Percentiles rank a stretch among this genome's conserved stretches.
These are phyloP conservation scores for Carex arenaria DNA, from an alignment of 202 grass and related monocot species.

Conservation along the genomic window DNA sequence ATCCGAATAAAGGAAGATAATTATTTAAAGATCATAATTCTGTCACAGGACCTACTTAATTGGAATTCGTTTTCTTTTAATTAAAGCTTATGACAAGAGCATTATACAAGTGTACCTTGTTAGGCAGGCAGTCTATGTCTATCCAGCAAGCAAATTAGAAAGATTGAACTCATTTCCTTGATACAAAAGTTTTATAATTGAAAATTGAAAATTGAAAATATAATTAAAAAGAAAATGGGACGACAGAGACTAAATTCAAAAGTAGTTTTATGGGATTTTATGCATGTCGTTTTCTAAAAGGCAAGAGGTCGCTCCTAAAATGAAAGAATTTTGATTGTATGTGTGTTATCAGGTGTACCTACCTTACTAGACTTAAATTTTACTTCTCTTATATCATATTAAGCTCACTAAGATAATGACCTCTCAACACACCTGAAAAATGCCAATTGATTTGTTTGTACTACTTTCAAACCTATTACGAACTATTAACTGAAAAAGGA, in stretches of 20 bases:
- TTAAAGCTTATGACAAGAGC: not conserved
- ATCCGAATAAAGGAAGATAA: not conserved
- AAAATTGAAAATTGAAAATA: not conserved
- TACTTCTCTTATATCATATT: slow-evolving; percentile 20
- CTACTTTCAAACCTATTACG: slow-evolving; percentile 13
- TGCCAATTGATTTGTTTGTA: slow-evolving; percentile 1
- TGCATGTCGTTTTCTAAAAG: slow-evolving; percentile 27
- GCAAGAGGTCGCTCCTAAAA: slow-evolving; percentile 25
- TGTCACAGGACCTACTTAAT: not conserved
- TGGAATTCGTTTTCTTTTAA: not conserved
- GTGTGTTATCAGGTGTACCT: slow-evolving; percentile 15
- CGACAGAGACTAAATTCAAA: not conserved
- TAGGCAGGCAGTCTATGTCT: slow-evolving; percentile 20
- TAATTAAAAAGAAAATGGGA: slow-evolving; percentile 9
- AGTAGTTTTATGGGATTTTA: slow-evolving; percentile 2
- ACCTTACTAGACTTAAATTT: slow-evolving; percentile 21
- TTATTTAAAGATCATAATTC: not conserved
- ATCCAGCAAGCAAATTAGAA: slow-evolving; percentile 16
- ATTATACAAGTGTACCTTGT: not conserved
- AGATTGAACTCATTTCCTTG: not conserved
- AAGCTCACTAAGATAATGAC: slow-evolving; percentile 10
- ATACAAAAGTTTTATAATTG: not conserved
- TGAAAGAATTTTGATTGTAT: slow-evolving; percentile 20
- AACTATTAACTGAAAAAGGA: not conserved
- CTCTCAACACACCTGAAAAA: slow-evolving; percentile 13